Evolutionary conservation across 768 basidiomycete genomes (phyloP).

Genomic region (Gymnopilus dilepis): DNA sequence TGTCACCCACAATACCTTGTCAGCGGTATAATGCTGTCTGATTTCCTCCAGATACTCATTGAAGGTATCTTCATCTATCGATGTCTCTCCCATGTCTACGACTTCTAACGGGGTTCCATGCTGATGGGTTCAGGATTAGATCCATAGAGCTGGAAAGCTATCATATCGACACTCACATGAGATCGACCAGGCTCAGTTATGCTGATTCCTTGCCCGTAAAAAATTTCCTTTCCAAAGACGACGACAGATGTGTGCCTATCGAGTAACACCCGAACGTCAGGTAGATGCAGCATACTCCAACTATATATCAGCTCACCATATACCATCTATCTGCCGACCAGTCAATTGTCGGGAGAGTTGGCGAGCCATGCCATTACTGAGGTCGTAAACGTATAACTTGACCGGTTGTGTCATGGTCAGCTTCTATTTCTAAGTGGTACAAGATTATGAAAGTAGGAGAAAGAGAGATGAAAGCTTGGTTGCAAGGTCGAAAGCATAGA

Average conservation of each 20-base stretch:
- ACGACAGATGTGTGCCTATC: constrained; percentile 90
- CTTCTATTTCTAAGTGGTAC: background rate
- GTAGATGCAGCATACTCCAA: background rate
- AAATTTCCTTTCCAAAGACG: constrained; percentile 83
- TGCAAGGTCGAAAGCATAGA: background rate
- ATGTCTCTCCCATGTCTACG: constrained; percentile 79
- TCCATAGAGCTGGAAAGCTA: background rate
- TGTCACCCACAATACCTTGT: constrained; percentile 62
- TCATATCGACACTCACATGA: constrained; percentile 63
- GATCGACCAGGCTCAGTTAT: constrained; percentile 77
- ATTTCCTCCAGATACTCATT: constrained; percentile 82
- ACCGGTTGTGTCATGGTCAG: constrained; percentile 47
- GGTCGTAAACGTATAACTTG: constrained; percentile 89
- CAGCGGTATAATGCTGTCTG: constrained; percentile 82
- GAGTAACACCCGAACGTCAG: background rate
- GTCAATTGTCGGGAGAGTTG: constrained; percentile 81
- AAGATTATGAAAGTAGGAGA: background rate
- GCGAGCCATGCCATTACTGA: constrained; percentile 85
- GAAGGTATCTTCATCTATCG: constrained; percentile 85
- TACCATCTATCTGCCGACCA: constrained; percentile 90
- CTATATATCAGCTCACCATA: constrained; percentile 65
- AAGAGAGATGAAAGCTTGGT: background rate
- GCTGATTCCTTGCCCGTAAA: constrained; percentile 88
- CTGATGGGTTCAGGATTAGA: constrained; percentile 38
- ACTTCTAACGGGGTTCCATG: constrained; percentile 76